Evolutionary conservation across 2,329 filamentous ascomycete genomes (phyloP).

Genomic region (Cordyceps javanica): DNA sequence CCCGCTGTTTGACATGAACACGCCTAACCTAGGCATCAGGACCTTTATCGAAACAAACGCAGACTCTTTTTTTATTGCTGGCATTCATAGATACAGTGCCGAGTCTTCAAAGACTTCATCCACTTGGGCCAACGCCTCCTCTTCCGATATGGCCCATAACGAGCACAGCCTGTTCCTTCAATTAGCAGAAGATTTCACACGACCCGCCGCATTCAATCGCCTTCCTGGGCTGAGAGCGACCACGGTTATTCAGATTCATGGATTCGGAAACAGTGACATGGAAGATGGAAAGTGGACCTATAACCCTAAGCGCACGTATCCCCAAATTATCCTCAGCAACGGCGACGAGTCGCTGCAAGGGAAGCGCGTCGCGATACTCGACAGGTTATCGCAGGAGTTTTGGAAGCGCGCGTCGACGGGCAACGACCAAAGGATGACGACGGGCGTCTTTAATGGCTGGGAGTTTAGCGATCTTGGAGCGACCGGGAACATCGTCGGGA

Average conservation of each 20-base stretch:
- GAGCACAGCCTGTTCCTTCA: constrained; percentile 9
- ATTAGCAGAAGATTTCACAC: constrained; percentile 1
- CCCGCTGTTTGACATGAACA: constrained; percentile 7
- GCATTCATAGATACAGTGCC: neutral
- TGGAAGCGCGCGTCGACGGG: neutral
- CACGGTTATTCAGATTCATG: constrained; percentile 1
- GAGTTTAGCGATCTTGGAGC: constrained; percentile 6
- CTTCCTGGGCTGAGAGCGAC: neutral
- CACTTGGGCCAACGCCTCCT: constrained; percentile 1
- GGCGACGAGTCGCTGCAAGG: neutral
- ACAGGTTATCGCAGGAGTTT: constrained; percentile 2
- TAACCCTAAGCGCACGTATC: constrained; percentile 6
- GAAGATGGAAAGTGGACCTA: neutral
- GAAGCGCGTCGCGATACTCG: constrained; percentile 2
- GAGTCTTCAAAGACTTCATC: neutral
- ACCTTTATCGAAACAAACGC: constrained; percentile 8
- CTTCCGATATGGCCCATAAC: constrained; percentile 6
- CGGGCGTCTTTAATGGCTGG: constrained; percentile 5
- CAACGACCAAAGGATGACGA: constrained; percentile 3
- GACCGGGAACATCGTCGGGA: constrained; percentile 2
- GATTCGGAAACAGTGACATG: constrained; percentile 7
- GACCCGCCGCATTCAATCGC: neutral
- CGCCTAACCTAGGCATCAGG: neutral
- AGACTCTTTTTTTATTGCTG: constrained; percentile 5
- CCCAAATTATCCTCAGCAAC: constrained; percentile 4